Evolutionary conservation across 805 yeast genomes (phyloP).

Genomic region (Myxozyma nipponensis): DNA sequence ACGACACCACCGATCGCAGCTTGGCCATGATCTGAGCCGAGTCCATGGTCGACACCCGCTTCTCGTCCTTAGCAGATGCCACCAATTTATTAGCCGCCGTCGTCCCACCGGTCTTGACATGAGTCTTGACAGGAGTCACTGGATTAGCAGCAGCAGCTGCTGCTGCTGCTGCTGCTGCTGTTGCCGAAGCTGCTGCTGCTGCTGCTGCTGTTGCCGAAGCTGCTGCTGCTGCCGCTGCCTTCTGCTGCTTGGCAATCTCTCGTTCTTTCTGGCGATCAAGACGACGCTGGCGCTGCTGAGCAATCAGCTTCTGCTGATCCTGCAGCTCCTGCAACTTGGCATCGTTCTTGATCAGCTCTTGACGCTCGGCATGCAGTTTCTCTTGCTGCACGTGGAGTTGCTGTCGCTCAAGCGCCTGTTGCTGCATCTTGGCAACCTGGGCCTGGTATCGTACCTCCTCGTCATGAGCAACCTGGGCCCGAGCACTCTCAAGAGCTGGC

Average conservation of each 20-base stretch:
- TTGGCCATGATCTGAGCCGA: conserved; percentile 70
- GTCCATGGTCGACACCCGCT: conserved; percentile 48
- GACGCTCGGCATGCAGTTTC: conserved; percentile 16
- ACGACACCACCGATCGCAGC: conserved; percentile 70
- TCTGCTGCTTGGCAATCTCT: background rate
- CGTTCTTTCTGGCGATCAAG: background rate
- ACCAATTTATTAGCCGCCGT: background rate
- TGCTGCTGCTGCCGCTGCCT: conserved; percentile 1
- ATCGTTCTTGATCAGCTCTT: conserved; percentile 18
- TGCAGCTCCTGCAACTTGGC: conserved; percentile 12
- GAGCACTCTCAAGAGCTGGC: background rate
- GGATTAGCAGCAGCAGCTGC: conserved; percentile 1
- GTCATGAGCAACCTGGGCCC: conserved; percentile 16
- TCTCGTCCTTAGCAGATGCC: conserved; percentile 4
- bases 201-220: background rate
- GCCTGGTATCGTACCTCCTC: conserved; percentile 26
- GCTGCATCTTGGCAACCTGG: conserved; percentile 29
- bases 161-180: background rate
- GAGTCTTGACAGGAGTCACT: background rate
- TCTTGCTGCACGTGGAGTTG: conserved; percentile 21
- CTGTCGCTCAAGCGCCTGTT: conserved; percentile 21
- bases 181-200: conserved; percentile 5
- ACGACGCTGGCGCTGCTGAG: conserved; percentile 22
- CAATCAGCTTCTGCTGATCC: conserved; percentile 24
- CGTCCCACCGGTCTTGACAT: background rate